Evolutionary conservation across 805 yeast species (phyloP), one percentile per base, ranked within the genome.

Genomic region (Naumovozyma dairenensis): DNA sequence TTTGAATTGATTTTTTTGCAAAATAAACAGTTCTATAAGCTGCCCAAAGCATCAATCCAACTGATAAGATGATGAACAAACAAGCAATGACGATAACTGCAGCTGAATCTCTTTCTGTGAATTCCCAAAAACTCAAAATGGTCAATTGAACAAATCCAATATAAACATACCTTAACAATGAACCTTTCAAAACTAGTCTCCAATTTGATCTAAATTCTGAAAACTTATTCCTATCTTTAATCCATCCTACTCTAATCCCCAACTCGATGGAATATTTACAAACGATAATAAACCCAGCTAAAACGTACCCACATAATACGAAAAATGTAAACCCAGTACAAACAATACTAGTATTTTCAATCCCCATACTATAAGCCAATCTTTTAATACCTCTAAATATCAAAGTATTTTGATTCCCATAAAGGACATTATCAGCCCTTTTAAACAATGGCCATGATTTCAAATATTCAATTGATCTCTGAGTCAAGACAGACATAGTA

Each of bases 241-340:
- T 48, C 63, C 72, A 68, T 13, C 69, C 70, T 25, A 62, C 54
- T 46, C 68, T 62, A 35, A 67, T 54, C 28, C 67, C 53, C 16
- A 75, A 55, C 38, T 69, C 71, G 13, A 77, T 45, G 2, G 67
- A 48, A 35, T 69, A 68, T 46, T 75, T 77, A 47, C 73, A 54
- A n/a, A 69, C 42, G 18, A 79, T 67, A 36, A 83, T 69, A 2
- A 77, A 43, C 4, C 71, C 77, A 19, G 78, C 72, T 28, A 86
- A 62, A n/a, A 82, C 69, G 44, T 80, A 78, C n/a, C 86, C 85
- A 57, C 80, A 74, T 28, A 87, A 49, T 15, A 81, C 69, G 55
- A 86, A 87, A 48, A 82, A 84, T 3, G 94, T 81, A 59, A 83
- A 81, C 1, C 94, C 92, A 2, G 96, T 86, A 31, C 74, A 72